Evolutionary conservation across 2,329 filamentous ascomycete species (phyloP).

Genomic region (Xylariales sp.): DNA sequence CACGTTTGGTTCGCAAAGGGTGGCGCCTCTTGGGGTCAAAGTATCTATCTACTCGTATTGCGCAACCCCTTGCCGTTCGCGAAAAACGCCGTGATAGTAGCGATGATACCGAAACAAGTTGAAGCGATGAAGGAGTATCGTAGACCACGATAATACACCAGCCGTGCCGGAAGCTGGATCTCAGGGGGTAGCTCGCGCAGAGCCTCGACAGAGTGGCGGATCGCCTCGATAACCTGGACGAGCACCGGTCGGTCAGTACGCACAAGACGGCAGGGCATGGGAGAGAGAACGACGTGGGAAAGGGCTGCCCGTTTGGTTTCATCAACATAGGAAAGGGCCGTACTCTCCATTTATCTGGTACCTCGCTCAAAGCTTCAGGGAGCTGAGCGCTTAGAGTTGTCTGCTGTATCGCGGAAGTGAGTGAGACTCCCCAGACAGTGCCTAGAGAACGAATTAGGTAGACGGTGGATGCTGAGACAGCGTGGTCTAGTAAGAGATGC

Average conservation of each 20-base stretch:
- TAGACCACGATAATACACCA: conserved; percentile 58
- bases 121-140: conserved; percentile 52
- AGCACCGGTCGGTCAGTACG: conserved; percentile 9
- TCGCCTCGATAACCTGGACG: conserved; percentile 55
- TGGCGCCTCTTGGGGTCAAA: no score
- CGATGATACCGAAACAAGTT: conserved; percentile 45
- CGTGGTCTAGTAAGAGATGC: conserved; percentile 48
- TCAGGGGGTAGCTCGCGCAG: conserved; percentile 51
- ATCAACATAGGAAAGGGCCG: conserved; percentile 16
- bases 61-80: conserved; percentile 28
- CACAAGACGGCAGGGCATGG: conserved; percentile 9
- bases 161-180: conserved; percentile 49
- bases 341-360: conserved; percentile 57
- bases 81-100: conserved; percentile 42
- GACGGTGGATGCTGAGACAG: conserved; percentile 57
- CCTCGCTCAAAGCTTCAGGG: conserved; percentile 45
- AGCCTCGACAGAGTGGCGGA: conserved; percentile 56
- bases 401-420: conserved; percentile 59
- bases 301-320: no score
- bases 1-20: no score
- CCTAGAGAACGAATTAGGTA: conserved; percentile 62
- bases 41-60: conserved; percentile 17
- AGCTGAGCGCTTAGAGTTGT: conserved; percentile 53
- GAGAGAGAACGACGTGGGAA: not conserved
- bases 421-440: conserved; percentile 60